These are phyloP conservation scores for Candida chauliodis DNA, from an alignment of 805 yeast genomes.

Conservation along the genomic window DNA sequence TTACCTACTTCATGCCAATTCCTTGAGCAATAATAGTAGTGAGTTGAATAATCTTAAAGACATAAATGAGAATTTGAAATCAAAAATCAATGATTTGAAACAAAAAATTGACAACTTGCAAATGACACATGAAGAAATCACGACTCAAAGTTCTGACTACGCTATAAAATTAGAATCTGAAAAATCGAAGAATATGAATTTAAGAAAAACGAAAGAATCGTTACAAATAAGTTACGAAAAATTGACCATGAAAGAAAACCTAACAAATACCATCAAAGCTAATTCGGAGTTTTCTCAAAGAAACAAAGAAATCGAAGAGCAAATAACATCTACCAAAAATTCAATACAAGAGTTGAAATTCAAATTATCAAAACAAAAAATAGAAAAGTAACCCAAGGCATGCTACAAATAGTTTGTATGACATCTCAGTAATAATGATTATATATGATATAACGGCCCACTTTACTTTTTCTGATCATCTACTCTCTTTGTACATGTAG, in stretches of 20 bases:
- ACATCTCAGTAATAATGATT: too few relatives aligned
- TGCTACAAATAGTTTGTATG: too few relatives aligned
- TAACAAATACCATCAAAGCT: slow-evolving; percentile 36
- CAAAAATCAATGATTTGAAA: slow-evolving; percentile 24
- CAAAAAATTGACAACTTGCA: slow-evolving; percentile 26
- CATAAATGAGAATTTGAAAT: slow-evolving; percentile 29
- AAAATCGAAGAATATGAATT: slow-evolving; percentile 16
- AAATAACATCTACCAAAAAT: slow-evolving; percentile 23
- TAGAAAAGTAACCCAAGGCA: too few relatives aligned
- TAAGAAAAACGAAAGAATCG: slow-evolving; percentile 13
- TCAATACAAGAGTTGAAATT: slow-evolving; percentile 23
- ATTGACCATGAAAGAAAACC: slow-evolving; percentile 36
- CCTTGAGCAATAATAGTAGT: slow-evolving; percentile 33
- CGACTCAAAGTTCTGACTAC: slow-evolving; percentile 28
- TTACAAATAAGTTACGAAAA: slow-evolving; percentile 24
- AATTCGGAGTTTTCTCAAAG: slow-evolving; percentile 35
- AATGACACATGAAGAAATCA: slow-evolving; percentile 35
- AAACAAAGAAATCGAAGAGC: slow-evolving; percentile 32
- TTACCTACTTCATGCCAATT: slow-evolving; percentile 35
- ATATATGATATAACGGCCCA: too few relatives aligned
- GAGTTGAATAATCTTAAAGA: slow-evolving; percentile 38
- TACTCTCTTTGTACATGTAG: too few relatives aligned
- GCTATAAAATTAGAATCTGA: slow-evolving; percentile 19
- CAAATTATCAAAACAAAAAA: slow-evolving; percentile 15
- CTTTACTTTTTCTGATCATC: too few relatives aligned